phyloP scores from a whole-genome alignment of 2,329 filamentous ascomycete species.

The Ascocoryne sarcoides region DNA sequence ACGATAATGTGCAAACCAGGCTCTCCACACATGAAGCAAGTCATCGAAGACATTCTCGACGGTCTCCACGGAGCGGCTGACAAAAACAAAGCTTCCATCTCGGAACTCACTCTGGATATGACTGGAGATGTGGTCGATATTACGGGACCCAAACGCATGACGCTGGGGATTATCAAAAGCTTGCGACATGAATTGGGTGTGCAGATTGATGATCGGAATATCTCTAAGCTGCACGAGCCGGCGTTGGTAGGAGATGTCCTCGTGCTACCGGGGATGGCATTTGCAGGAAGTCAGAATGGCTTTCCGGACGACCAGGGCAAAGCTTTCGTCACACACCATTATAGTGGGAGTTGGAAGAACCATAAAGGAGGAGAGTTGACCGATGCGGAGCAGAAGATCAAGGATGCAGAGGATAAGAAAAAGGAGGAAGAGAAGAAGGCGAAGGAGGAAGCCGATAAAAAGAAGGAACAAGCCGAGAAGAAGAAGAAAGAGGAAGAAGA shows the following conservation, averaged over 20 bases:
- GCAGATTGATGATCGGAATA: slow-evolving; percentile 11
- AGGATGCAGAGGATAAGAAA: too few relatives aligned
- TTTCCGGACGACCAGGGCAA: slow-evolving; percentile 3
- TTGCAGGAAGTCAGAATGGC: slow-evolving; percentile 6
- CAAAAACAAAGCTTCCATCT: slow-evolving; percentile 9
- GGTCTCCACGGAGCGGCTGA: slow-evolving; percentile 8
- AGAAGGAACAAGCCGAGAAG: too few relatives aligned
- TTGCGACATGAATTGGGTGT: slow-evolving; percentile 13
- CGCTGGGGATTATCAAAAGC: slow-evolving; percentile 20
- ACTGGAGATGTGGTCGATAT: slow-evolving; percentile 26
- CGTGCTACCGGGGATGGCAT: slow-evolving; percentile 10
- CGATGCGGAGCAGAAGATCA: too few relatives aligned
- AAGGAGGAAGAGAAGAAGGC: too few relatives aligned
- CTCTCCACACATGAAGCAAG: slow-evolving; percentile 18
- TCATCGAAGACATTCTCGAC: slow-evolving; percentile 24
- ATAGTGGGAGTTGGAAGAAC: slow-evolving; percentile 14
- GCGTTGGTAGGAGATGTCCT: slow-evolving; percentile 24
- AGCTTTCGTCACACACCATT: slow-evolving; percentile 6
- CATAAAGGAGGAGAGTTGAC: slow-evolving; percentile 11
- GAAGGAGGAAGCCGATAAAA: too few relatives aligned
- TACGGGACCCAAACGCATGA: slow-evolving; percentile 23
- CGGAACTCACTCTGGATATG: slow-evolving; percentile 18
- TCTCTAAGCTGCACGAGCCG: slow-evolving; percentile 19
- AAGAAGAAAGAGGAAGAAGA: too few relatives aligned
- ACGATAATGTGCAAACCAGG: slow-evolving; percentile 23